Conservation (phyloP, 352 stramenopile genomes). For the Phytopythium oedochilum region DNA sequence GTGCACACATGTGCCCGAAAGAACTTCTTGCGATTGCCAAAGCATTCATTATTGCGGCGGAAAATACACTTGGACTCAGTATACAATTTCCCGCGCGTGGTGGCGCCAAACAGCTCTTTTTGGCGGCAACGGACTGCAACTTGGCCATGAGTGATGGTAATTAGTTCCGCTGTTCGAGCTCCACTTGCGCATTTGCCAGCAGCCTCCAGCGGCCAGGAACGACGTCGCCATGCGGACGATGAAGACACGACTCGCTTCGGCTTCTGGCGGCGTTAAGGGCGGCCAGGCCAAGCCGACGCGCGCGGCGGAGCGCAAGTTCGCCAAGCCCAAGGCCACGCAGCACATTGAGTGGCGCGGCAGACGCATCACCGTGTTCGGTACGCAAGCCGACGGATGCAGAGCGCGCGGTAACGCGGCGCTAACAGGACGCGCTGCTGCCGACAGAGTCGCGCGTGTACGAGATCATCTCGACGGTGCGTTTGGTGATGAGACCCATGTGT, state of each 20-base stretch:
- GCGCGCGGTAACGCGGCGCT: too few species aligned
- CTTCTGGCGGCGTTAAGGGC: too few species aligned
- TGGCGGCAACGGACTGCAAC: constrained; percentile 4
- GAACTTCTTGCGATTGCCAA: too few species aligned
- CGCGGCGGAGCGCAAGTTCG: constrained; percentile 10
- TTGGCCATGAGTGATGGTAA: constrained; percentile 3
- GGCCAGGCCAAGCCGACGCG: constrained; percentile 20
- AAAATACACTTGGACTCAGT: not conserved
- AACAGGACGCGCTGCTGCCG: not conserved
- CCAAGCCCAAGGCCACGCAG: constrained; percentile 25
- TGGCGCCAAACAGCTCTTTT: not conserved
- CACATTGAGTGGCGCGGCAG: constrained; percentile 68
- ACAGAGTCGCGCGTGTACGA: constrained; percentile 76
- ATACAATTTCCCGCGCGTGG: not conserved
- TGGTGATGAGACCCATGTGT: too few species aligned
- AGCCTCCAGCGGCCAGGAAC: too few species aligned
- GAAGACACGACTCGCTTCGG: not conserved
- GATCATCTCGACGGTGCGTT: constrained; percentile 60
- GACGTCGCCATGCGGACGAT: not conserved
- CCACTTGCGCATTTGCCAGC: too few species aligned
- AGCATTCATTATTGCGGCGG: too few species aligned
- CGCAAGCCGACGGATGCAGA: too few species aligned
- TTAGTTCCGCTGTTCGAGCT: too few species aligned
- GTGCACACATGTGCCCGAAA: too few species aligned
- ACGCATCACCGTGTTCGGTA: constrained; percentile 71